phyloP scores from a whole-genome alignment of 768 basidiomycete species.

The Psilocybe cubensis region DNA sequence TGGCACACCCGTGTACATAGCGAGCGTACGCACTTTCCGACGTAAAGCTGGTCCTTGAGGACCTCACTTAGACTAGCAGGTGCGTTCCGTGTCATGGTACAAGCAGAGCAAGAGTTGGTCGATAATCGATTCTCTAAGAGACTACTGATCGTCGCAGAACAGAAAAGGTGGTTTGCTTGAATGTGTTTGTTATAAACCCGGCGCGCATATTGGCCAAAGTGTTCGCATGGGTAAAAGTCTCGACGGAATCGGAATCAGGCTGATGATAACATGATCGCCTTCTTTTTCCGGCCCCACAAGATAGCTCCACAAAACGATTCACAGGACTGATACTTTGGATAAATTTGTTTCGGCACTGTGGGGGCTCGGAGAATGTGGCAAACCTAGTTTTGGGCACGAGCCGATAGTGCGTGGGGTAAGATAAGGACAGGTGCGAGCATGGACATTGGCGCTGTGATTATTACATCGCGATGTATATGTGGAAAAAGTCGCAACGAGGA shows the following conservation, averaged over 20 bases:
- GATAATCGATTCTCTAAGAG: neutral
- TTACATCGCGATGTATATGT: no score
- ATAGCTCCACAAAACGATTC: neutral
- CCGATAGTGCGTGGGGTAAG: no score
- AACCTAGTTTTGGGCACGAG: no score
- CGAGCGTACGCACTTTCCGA: conserved; percentile 43
- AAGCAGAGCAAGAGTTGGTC: neutral
- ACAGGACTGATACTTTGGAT: no score
- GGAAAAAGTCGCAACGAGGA: no score
- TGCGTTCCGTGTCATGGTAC: conserved; percentile 1
- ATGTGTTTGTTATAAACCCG: neutral
- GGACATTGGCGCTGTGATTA: no score
- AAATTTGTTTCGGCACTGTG: no score
- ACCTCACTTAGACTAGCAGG: conserved; percentile 36
- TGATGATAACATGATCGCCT: no score
- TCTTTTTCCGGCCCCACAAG: neutral
- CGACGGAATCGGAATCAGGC: neutral
- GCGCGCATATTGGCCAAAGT: neutral
- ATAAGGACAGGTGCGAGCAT: no score
- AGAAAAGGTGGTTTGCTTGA: neutral
- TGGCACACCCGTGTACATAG: neutral
- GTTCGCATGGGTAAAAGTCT: neutral
- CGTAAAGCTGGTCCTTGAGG: conserved; percentile 40
- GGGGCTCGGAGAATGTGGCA: no score
- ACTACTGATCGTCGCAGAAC: neutral